Evolutionary conservation across 176 grass and related monocot species (phyloP).

Genomic region (Raddia distichophylla): DNA sequence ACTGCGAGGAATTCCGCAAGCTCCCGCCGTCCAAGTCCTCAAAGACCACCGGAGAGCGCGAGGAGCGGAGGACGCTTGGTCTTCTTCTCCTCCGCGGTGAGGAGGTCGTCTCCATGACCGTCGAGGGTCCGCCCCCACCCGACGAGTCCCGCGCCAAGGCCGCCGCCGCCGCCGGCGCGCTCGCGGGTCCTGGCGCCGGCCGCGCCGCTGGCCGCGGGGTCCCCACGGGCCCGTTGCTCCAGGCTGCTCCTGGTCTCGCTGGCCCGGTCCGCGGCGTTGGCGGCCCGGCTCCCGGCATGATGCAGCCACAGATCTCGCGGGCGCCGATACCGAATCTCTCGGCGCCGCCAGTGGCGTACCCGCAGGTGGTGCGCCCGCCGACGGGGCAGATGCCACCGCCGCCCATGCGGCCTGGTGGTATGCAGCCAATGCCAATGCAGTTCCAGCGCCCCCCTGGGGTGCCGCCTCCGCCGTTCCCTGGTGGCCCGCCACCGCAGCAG

Average conservation of each 20-base stretch:
- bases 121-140: conserved; percentile 90
- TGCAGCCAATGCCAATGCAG: conserved; percentile 54
- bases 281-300: conserved; percentile 86
- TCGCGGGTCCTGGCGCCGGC: conserved; percentile 72
- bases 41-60: conserved; percentile 73
- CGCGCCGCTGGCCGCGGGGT: conserved; percentile 76
- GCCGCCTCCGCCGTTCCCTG: conserved; percentile 62
- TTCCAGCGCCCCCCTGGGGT: conserved; percentile 67
- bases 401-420: conserved; percentile 47
- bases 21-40: conserved; percentile 81
- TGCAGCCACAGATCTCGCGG: conserved; percentile 95
- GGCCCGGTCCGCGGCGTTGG: conserved; percentile 83
- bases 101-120: conserved; percentile 97
- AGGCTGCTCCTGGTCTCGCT: conserved; percentile 80
- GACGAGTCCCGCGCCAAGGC: conserved; percentile 93
- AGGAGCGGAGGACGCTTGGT: conserved; percentile 95
- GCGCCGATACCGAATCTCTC: conserved; percentile 83
- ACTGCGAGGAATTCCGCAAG: conserved; percentile 99
- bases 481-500: conserved; percentile 65
- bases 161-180: conserved; percentile 44
- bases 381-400: conserved; percentile 32
- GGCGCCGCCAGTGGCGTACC: conserved; percentile 71
- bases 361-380: conserved; percentile 79
- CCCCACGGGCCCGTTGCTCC: conserved; percentile 74
- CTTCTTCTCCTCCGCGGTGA: conserved; percentile 94